Evolutionary conservation across 257 asterid genomes (phyloP).

Genomic region (Thymus quinquecostatus): DNA sequence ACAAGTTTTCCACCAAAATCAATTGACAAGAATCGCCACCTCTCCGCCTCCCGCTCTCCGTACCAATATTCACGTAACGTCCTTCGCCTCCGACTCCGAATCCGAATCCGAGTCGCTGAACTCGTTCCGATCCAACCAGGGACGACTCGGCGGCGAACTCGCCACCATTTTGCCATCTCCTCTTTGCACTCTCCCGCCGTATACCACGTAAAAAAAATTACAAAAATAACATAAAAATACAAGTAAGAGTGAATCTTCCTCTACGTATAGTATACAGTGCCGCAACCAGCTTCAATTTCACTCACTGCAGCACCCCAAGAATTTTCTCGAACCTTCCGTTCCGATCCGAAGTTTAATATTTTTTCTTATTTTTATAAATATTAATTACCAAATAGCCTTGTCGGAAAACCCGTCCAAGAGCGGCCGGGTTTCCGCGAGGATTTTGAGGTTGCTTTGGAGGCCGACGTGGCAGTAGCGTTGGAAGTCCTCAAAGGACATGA

Average conservation of each 20-base stretch:
- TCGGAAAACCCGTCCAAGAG: conserved; percentile 51
- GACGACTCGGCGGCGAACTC: conserved; percentile 64
- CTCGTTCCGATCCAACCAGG: conserved; percentile 46
- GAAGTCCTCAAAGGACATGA: conserved; percentile 55
- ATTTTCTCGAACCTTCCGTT: conserved; percentile 6
- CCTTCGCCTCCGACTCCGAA: no score
- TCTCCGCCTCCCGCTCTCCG: neutral
- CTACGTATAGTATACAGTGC: conserved; percentile 5
- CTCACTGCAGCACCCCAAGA: neutral
- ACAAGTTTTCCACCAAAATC: conserved; percentile 26
- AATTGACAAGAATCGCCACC: conserved; percentile 25
- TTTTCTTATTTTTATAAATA: neutral
- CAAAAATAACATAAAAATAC: conserved; percentile 14
- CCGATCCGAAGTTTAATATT: neutral
- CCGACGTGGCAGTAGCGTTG: conserved; percentile 57
- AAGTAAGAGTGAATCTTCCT: neutral
- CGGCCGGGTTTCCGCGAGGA: conserved; percentile 61
- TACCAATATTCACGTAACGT: neutral
- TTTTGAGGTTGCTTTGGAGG: conserved; percentile 46
- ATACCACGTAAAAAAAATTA: conserved; percentile 10
- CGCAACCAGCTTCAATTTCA: neutral
- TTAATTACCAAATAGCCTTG: conserved; percentile 37
- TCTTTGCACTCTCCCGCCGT: neutral
- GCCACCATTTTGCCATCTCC: conserved; percentile 62
- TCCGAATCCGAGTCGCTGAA: neutral